phyloP scores from a whole-genome alignment of 495 filamentous ascomycete genomes.

The Niebla homalea region DNA sequence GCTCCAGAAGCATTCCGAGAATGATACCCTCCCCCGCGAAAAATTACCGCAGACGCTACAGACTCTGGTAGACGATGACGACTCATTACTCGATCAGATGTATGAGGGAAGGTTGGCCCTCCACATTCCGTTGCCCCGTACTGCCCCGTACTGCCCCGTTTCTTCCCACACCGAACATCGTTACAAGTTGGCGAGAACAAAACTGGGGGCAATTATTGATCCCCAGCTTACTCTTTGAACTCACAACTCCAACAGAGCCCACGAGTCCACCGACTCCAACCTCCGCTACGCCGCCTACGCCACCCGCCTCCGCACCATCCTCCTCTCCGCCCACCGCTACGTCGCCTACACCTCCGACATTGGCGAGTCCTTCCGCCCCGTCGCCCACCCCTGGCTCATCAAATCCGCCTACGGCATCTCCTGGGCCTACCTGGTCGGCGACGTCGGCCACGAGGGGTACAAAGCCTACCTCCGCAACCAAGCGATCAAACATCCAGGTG shows the following conservation, averaged over 20 bases:
- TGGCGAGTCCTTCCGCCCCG: constrained; percentile 88
- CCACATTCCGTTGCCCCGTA: not conserved
- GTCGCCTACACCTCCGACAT: constrained; percentile 97
- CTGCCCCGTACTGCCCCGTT: too few relatives aligned
- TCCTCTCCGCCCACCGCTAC: constrained; percentile 85
- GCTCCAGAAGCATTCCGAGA: not conserved
- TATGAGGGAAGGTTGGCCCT: constrained; percentile 66
- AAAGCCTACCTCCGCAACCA: constrained; percentile 84
- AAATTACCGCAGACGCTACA: constrained; percentile 59
- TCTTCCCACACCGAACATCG: too few relatives aligned
- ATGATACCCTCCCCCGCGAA: constrained; percentile 27
- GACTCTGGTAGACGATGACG: constrained; percentile 61
- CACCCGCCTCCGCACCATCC: constrained; percentile 70
- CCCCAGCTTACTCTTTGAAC: too few relatives aligned
- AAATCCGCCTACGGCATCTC: constrained; percentile 77
- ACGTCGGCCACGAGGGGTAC: constrained; percentile 89
- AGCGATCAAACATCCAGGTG: constrained; percentile 34
- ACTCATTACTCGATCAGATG: constrained; percentile 64
- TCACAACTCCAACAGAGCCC: constrained; percentile 37
- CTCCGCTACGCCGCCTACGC: constrained; percentile 91
- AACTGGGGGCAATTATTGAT: constrained; percentile 4
- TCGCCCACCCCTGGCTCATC: constrained; percentile 75
- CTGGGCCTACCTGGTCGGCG: constrained; percentile 83
- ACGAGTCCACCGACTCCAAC: constrained; percentile 70
- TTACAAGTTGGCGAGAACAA: too few relatives aligned